These are phyloP conservation scores for Giardia duodenalis DNA, from an alignment of 208 protist genomes.

Conservation along the genomic window DNA sequence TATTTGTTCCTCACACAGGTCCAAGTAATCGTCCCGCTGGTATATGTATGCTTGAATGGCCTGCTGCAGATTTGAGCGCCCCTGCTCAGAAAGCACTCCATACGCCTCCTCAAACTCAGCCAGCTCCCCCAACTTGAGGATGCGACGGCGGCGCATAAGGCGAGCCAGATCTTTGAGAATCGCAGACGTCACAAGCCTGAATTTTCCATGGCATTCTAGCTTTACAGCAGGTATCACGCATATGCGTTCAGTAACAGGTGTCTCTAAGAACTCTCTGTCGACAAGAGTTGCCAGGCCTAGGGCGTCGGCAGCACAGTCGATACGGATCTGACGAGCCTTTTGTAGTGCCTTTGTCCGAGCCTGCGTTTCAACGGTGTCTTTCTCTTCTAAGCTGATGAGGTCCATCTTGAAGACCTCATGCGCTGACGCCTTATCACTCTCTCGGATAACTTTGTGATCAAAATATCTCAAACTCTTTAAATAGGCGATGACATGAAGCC, in stretches of 20 bases:
- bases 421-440: not conserved
- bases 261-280: not conserved
- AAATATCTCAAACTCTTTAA: not conserved
- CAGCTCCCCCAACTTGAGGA: not conserved
- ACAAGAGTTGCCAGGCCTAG: not conserved
- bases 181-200: not conserved
- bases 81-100: not conserved
- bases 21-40: not conserved
- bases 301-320: not conserved
- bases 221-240: not conserved
- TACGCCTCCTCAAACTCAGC: not conserved
- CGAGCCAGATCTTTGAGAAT: not conserved
- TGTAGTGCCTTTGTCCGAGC: not conserved
- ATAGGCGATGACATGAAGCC: not conserved
- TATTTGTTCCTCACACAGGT: not conserved
- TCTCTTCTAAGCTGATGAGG: not conserved
- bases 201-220: not conserved
- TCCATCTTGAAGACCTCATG: slow-evolving; percentile 5
- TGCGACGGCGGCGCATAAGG: not conserved
- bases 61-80: not conserved
- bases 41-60: not conserved
- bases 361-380: not conserved
- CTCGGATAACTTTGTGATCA: not conserved
- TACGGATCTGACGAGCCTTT: not conserved
- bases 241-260: not conserved